Percentiles rank a stretch among this genome's conserved stretches.
Evolutionary conservation across 306 rosid genomes (phyloP).

Genomic region (Urtica urens): DNA sequence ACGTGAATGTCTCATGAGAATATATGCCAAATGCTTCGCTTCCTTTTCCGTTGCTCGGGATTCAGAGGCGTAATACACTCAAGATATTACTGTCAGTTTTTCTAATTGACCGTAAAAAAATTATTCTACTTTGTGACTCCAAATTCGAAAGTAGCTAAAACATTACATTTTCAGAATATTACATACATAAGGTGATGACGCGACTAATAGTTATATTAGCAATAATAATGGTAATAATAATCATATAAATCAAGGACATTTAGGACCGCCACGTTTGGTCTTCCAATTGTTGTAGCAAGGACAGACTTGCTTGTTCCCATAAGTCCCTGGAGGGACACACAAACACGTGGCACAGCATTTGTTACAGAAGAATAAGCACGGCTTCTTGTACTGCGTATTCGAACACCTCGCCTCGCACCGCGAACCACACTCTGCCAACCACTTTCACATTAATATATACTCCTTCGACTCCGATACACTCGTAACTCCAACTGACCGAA

Average conservation of each 20-base stretch:
- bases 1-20: too few relatives aligned
- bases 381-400: constrained; percentile 57
- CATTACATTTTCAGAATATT: too few relatives aligned
- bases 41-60: too few relatives aligned
- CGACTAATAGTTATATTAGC: too few relatives aligned
- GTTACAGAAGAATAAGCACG: constrained; percentile 63
- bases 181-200: too few relatives aligned
- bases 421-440: constrained; percentile 43
- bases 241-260: constrained; percentile 57
- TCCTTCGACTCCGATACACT: too few relatives aligned
- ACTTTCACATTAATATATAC: not conserved
- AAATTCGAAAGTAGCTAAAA: too few relatives aligned
- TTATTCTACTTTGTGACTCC: too few relatives aligned
- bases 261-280: constrained; percentile 79
- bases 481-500: not conserved
- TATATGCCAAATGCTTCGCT: too few relatives aligned
- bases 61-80: too few relatives aligned
- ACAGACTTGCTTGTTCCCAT: constrained; percentile 61
- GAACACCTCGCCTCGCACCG: constrained; percentile 53
- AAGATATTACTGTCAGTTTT: too few relatives aligned
- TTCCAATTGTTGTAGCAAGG: constrained; percentile 83
- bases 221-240: not conserved
- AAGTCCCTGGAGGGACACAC: constrained; percentile 74
- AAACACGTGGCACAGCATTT: constrained; percentile 65
- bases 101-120: too few relatives aligned